Evolutionary conservation across 75 land plant genomes (phyloP).

Genomic region (Selaginella moellendorffii): DNA sequence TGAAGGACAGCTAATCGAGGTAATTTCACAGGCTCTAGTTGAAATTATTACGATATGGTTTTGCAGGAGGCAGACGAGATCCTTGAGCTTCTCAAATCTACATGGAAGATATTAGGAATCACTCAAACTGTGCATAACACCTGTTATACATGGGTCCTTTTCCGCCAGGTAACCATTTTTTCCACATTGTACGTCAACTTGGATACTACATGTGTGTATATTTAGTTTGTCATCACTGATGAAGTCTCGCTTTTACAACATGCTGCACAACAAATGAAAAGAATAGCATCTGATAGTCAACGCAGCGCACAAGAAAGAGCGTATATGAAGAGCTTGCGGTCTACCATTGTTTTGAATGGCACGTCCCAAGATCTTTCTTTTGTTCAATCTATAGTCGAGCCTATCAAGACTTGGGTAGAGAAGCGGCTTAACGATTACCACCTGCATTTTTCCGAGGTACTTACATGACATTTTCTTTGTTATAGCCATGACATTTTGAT

Average conservation of each 20-base stretch:
- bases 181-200: background rate
- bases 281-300: constrained; percentile 69
- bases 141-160: constrained; percentile 89
- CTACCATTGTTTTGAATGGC: constrained; percentile 34
- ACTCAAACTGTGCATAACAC: constrained; percentile 92
- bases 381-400: constrained; percentile 60
- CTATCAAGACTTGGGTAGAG: constrained; percentile 77
- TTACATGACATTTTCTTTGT: background rate
- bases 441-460: constrained; percentile 49
- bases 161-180: constrained; percentile 64
- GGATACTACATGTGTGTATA: constrained; percentile 4
- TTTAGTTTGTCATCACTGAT: constrained; percentile 79
- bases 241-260: constrained; percentile 50
- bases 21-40: constrained; percentile 4
- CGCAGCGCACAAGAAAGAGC: constrained; percentile 74
- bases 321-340: constrained; percentile 63
- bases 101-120: constrained; percentile 87
- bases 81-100: constrained; percentile 80
- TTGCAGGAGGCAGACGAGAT: constrained; percentile 88
- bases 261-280: constrained; percentile 65
- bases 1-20: constrained; percentile 96
- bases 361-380: constrained; percentile 40
- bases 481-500: background rate
- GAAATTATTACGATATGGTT: background rate
- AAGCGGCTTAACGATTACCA: constrained; percentile 77